Percentiles rank a stretch among this genome's conserved stretches.
phyloP scores from a whole-genome alignment of 495 filamentous ascomycete species.

The Massariosphaeria phaeospora region DNA sequence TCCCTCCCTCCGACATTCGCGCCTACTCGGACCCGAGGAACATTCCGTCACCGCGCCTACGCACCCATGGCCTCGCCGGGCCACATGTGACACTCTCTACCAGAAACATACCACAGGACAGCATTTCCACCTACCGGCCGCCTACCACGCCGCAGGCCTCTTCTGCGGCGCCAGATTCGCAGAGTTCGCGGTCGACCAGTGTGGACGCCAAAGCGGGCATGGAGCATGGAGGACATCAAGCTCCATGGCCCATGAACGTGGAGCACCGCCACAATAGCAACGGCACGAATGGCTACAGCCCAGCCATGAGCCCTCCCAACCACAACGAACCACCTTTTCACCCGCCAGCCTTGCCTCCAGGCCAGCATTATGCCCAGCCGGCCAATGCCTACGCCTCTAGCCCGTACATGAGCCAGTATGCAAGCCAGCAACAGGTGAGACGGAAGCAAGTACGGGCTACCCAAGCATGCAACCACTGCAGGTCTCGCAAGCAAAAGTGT shows the following conservation, averaged over 20 bases:
- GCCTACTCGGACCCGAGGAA: conserved; percentile 23
- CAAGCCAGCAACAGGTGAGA: conserved; percentile 15
- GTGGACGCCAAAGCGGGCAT: conserved; percentile 20
- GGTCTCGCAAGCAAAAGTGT: conserved; percentile 66
- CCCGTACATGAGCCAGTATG: conserved; percentile 10
- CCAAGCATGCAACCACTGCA: conserved; percentile 63
- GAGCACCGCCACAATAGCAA: conserved; percentile 26
- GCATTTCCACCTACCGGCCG: conserved; percentile 20
- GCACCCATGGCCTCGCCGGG: conserved; percentile 17
- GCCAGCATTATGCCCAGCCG: conserved; percentile 13
- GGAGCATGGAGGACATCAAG: conserved; percentile 25
- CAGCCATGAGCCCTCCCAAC: conserved; percentile 1
- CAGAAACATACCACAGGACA: conserved; percentile 23
- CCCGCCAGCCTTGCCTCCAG: not conserved
- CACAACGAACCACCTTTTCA: conserved; percentile 22
- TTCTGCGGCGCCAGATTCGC: conserved; percentile 13
- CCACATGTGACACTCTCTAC: conserved; percentile 28
- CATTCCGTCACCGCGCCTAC: conserved; percentile 22
- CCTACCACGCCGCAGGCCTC: conserved; percentile 14
- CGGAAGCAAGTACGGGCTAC: conserved; percentile 41
- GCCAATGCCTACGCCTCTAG: not conserved
- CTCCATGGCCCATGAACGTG: conserved; percentile 9
- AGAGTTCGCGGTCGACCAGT: conserved; percentile 19
- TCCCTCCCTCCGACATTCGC: conserved; percentile 21
- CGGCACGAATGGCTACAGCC: conserved; percentile 19